phyloP scores from a whole-genome alignment of 192 early-diverging fungal species.

The Physocladia obscura region DNA sequence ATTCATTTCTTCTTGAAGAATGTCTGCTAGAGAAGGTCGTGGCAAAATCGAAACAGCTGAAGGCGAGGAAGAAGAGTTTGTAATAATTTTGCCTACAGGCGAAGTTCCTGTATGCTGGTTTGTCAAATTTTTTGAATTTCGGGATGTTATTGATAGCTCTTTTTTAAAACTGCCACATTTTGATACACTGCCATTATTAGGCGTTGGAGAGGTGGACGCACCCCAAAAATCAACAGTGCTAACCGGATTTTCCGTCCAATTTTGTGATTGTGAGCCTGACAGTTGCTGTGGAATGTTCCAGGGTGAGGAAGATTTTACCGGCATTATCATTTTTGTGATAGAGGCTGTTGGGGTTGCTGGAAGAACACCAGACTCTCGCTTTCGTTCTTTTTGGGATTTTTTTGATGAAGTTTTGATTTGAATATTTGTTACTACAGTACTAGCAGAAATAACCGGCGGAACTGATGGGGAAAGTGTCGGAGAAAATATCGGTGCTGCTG shows the following conservation, averaged over 20 bases:
- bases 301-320: neutral
- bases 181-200: neutral
- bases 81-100: no score
- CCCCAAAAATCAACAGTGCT: neutral
- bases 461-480: no score
- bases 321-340: no score
- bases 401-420: slow-evolving; percentile 12
- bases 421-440: neutral
- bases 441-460: no score
- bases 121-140: no score
- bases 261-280: no score
- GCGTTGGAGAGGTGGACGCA: neutral
- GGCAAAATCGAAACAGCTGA: no score
- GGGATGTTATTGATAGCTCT: no score
- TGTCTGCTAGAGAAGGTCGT: slow-evolving; percentile 27
- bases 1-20: slow-evolving; percentile 28
- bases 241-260: neutral
- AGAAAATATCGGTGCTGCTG: no score
- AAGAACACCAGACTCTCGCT: neutral
- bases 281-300: slow-evolving; percentile 11
- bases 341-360: neutral
- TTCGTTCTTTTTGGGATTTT: slow-evolving; percentile 15
- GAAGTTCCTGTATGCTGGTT: no score
- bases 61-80: no score
- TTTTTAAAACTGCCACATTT: no score